Conservation (phyloP, 1,284 basidiomycete species). For the Agroathelia rolfsii region DNA sequence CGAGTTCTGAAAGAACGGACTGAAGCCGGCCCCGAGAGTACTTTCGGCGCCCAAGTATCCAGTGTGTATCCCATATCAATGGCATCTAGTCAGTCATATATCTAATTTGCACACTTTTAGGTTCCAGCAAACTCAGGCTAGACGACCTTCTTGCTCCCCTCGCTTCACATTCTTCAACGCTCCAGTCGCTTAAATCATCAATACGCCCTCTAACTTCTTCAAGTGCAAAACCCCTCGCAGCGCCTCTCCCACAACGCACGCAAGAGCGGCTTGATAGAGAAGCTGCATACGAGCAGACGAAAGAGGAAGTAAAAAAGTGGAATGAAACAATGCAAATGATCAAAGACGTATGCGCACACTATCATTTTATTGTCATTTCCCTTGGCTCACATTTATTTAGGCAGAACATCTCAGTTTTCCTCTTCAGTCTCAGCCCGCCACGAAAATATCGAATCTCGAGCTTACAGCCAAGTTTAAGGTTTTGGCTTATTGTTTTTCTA, state of each 20-base stretch:
- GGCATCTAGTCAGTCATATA: constrained; percentile 2
- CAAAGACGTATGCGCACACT: constrained; percentile 58
- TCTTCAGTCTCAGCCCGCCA: constrained; percentile 57
- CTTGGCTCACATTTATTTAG: constrained; percentile 26
- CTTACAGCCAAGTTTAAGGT: constrained; percentile 79
- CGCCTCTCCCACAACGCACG: constrained; percentile 78
- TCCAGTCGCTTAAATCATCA: constrained; percentile 60
- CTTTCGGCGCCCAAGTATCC: constrained; percentile 47
- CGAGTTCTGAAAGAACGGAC: constrained; percentile 61
- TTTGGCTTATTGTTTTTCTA: constrained; percentile 9
- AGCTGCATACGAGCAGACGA: constrained; percentile 91
- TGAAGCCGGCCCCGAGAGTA: constrained; percentile 67
- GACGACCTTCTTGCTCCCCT: constrained; percentile 72
- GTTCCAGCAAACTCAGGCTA: constrained; percentile 43
- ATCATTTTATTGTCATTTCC: background rate
- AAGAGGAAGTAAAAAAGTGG: constrained; percentile 92
- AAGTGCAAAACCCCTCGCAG: constrained; percentile 56
- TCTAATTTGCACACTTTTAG: constrained; percentile 22
- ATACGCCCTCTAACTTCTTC: constrained; percentile 49
- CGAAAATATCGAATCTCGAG: constrained; percentile 64
- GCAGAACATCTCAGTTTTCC: constrained; percentile 92
- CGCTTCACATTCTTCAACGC: constrained; percentile 43
- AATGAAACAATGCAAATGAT: constrained; percentile 83
- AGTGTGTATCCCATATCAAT: constrained; percentile 25
- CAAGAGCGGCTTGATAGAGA: constrained; percentile 89